Evolutionary conservation across 1,284 basidiomycete species (phyloP).

Genomic region (Trametes polyzona): DNA sequence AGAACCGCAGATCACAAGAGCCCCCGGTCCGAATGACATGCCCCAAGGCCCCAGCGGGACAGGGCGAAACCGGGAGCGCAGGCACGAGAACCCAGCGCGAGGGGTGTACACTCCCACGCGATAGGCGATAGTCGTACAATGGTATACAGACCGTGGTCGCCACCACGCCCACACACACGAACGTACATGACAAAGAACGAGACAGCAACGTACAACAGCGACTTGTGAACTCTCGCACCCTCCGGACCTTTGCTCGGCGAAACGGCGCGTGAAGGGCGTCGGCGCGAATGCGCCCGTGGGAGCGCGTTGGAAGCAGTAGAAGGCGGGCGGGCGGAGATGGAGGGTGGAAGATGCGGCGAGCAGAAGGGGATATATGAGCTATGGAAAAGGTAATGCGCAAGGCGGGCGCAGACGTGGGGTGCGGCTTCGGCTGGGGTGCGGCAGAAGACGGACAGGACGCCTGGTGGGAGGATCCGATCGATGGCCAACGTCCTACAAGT

Average conservation of each 20-base stretch:
- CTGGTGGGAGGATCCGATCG: background rate
- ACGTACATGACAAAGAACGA: slow-evolving; percentile 16
- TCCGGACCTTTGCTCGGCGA: slow-evolving; percentile 9
- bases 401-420: background rate
- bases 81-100: background rate
- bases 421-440: background rate
- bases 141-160: slow-evolving; percentile 21
- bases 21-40: background rate
- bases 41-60: background rate
- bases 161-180: slow-evolving; percentile 10
- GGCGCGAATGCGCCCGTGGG: background rate
- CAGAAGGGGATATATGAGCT: background rate
- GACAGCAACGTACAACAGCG: slow-evolving; percentile 15
- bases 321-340: background rate
- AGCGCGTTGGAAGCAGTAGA: background rate
- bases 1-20: slow-evolving; percentile 6
- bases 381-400: background rate
- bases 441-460: background rate
- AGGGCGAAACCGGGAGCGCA: slow-evolving; percentile 10
- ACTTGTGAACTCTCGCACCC: too few relatives aligned
- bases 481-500: slow-evolving; percentile 1
- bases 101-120: background rate
- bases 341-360: background rate
- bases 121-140: slow-evolving; percentile 2
- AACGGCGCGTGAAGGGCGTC: background rate